Base-by-base conservation (phyloP, 2,329 filamentous ascomycete species). In the Gaeumannomyces sp. region DNA sequence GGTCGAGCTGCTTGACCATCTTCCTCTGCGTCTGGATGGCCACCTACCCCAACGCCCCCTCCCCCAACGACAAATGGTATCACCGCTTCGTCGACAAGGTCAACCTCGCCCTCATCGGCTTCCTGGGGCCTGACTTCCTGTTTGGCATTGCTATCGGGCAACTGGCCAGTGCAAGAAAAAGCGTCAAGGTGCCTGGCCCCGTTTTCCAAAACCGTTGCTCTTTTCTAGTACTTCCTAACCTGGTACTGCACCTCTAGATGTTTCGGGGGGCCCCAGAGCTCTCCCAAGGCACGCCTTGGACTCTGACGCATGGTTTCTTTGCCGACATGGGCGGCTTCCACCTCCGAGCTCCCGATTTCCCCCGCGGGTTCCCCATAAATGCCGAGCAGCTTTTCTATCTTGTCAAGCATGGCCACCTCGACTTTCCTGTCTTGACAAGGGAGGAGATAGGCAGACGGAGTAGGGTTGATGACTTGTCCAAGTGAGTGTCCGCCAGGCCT, bases 241-340 rank as follows among this genome's bases (percentile, higher is more conserved):
- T n/a, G 22, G 25, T 27, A 27, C 53, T 57, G 19, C 19, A 22
- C 53, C 19, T 57, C 62, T 11, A 65, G 45, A 14, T 65, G 59
- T 72, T 62, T 25, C 6, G 45, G 22, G 45, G 31, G 22, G 72
- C 66, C 65, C 66, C 33, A 31, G 33, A n/a, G 53, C 65, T 65
- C 64, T 65, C n/a, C 57, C 67, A 56, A 3, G 56, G 60, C 38
- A 25, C 63, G 22, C 59, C 72, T 3, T 81, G 78, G 78, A 78
- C 74, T 0, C 69, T 77, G 60, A 73, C 64, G 13, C 74, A 80
- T 63, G 76, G 73, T 1, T 80, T 80, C 66, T 78, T 74, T 64
- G 76, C 73, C 4, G 75, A 79, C 61, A 78, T 76, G 72, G 78
- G 79, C 1, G 77, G 78, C 3, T 74, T 79, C 63, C 38, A 73